phyloP scores from a whole-genome alignment of 345 rosid species.

The Salix brachista region DNA sequence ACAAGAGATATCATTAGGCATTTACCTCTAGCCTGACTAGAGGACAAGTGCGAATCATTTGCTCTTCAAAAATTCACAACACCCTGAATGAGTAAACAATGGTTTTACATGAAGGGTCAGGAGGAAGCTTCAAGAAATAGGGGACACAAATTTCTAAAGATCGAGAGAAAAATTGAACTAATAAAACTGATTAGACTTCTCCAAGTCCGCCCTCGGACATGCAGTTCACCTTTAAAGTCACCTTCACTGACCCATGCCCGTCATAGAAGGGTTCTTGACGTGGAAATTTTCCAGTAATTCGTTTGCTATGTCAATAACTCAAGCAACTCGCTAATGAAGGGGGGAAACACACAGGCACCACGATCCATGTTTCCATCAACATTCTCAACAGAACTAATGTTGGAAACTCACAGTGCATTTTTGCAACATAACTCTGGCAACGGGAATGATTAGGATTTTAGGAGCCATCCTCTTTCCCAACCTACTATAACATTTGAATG shows the following conservation, averaged over 20 bases:
- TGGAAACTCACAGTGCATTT: constrained; percentile 6
- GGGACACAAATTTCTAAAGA: neutral
- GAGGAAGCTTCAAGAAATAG: neutral
- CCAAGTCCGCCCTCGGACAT: neutral
- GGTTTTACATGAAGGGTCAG: neutral
- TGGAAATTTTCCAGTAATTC: neutral
- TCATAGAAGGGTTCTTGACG: neutral
- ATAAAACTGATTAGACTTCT: neutral
- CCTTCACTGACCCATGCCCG: neutral
- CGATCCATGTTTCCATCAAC: constrained; percentile 18
- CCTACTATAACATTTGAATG: constrained; percentile 16
- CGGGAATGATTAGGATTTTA: constrained; percentile 20
- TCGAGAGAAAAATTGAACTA: neutral
- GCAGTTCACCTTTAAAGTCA: neutral
- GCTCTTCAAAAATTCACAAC: neutral
- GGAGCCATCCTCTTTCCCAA: constrained; percentile 20
- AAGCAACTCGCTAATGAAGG: constrained; percentile 1
- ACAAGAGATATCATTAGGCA: no score
- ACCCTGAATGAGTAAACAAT: neutral
- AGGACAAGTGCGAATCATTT: no score
- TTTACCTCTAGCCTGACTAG: no score
- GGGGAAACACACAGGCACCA: constrained; percentile 4
- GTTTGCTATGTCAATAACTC: neutral
- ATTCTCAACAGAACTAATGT: constrained; percentile 16
- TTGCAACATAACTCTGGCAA: constrained; percentile 17